Conservation (phyloP, 768 basidiomycete genomes). For the Pleurotus cornucopiae region DNA sequence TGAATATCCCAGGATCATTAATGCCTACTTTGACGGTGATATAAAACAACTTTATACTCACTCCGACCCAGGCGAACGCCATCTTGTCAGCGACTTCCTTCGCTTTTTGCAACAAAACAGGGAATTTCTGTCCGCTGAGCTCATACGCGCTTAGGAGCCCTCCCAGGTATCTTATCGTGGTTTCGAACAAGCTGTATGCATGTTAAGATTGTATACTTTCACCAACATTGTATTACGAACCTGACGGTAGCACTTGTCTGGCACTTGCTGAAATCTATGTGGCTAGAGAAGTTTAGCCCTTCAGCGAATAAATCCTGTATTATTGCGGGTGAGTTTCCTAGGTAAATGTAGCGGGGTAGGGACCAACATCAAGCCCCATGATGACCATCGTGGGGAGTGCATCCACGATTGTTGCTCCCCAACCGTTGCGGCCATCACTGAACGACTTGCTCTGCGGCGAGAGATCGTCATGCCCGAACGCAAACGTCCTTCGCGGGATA, state of each 20-base stretch:
- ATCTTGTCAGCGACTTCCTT: conserved; percentile 61
- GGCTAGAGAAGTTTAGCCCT: conserved; percentile 35
- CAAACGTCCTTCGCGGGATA: conserved; percentile 36
- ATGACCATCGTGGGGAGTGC: conserved; percentile 51
- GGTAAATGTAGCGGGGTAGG: not conserved
- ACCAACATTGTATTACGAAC: conserved; percentile 19
- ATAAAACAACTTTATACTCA: conserved; percentile 23
- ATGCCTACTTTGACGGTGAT: not conserved
- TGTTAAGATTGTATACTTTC: conserved; percentile 15
- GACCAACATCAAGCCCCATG: conserved; percentile 40
- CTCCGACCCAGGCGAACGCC: conserved; percentile 56
- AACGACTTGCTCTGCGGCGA: conserved; percentile 39
- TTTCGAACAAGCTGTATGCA: conserved; percentile 62
- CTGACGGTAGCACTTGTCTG: conserved; percentile 36
- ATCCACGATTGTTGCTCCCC: conserved; percentile 50
- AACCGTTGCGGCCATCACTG: conserved; percentile 23
- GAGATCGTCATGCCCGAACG: conserved; percentile 60
- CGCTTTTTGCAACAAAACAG: conserved; percentile 54
- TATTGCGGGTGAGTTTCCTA: not conserved
- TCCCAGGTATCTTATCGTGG: conserved; percentile 70
- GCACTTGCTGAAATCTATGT: conserved; percentile 42
- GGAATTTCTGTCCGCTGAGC: conserved; percentile 49
- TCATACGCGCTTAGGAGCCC: conserved; percentile 69
- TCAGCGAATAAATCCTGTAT: conserved; percentile 39
- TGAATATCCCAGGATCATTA: not conserved